Percentiles rank a stretch among this genome's conserved stretches.
Conservation (phyloP, 1,139 yeast species). For the Diutina siamensis region DNA sequence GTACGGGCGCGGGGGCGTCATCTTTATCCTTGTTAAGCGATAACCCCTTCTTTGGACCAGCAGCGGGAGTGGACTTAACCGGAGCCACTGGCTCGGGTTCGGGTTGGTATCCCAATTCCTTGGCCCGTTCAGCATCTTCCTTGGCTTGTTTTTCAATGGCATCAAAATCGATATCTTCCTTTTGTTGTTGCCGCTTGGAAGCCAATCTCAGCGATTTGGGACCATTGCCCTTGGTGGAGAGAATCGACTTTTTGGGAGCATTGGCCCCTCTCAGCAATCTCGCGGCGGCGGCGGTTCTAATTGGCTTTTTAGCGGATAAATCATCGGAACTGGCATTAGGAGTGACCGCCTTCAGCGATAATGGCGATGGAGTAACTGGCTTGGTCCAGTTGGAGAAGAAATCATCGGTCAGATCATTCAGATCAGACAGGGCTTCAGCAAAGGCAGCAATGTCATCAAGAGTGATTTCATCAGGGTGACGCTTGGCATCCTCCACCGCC, state of each 20-base stretch:
- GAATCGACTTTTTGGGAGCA: constrained; percentile 26
- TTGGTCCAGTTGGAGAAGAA: constrained; percentile 89
- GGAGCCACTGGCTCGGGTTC: constrained; percentile 19
- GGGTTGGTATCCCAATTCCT: constrained; percentile 64
- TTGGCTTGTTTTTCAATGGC: constrained; percentile 83
- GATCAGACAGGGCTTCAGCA: constrained; percentile 21
- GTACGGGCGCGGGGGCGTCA: constrained; percentile 12
- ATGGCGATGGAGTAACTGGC: constrained; percentile 51
- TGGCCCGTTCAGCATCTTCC: constrained; percentile 67
- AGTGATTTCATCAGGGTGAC: constrained; percentile 57
- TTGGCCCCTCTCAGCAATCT: constrained; percentile 14
- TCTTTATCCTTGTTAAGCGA: constrained; percentile 7
- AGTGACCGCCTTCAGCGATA: constrained; percentile 37
- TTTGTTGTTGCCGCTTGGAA: constrained; percentile 35
- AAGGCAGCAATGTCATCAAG: constrained; percentile 31
- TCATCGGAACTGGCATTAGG: constrained; percentile 17
- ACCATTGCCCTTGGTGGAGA: constrained; percentile 30
- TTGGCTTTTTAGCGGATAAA: constrained; percentile 6
- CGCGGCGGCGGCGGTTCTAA: constrained; percentile 3
- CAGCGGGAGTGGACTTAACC: constrained; percentile 7
- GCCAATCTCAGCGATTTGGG: constrained; percentile 49
- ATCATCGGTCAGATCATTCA: constrained; percentile 49
- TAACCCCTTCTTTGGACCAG: constrained; percentile 6
- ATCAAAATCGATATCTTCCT: constrained; percentile 75
- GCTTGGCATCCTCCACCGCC: constrained; percentile 52